Percentiles rank a stretch among this genome's conserved stretches.
phyloP scores from a whole-genome alignment of 2,329 filamentous ascomycete species.

The Leptographium radiaticola region DNA sequence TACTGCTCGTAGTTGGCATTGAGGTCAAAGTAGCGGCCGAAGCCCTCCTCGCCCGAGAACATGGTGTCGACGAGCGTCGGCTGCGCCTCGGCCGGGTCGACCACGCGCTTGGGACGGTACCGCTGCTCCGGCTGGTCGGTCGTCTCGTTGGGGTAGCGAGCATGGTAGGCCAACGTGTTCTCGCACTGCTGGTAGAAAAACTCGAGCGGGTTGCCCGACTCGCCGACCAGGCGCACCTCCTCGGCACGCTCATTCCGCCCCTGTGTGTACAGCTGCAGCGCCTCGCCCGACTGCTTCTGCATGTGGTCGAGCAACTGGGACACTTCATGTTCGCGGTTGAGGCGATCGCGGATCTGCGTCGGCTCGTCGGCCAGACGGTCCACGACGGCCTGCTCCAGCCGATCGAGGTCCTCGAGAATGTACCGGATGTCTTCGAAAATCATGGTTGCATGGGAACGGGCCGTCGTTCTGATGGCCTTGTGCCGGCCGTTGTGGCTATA shows the following conservation, averaged over 20 bases:
- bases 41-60: slow-evolving; percentile 93
- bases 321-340: slow-evolving; percentile 88
- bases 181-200: slow-evolving; percentile 80
- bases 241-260: slow-evolving; percentile 54
- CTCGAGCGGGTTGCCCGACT: slow-evolving; percentile 70
- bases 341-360: slow-evolving; percentile 78
- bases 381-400: slow-evolving; percentile 84
- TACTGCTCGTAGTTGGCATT: slow-evolving; percentile 75
- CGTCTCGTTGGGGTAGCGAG: slow-evolving; percentile 83
- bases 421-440: slow-evolving; percentile 86
- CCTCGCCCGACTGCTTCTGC: slow-evolving; percentile 67
- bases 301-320: slow-evolving; percentile 77
- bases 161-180: slow-evolving; percentile 76
- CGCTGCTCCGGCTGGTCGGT: slow-evolving; percentile 90
- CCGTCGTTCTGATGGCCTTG: not conserved
- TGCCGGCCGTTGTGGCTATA: not conserved
- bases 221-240: slow-evolving; percentile 63
- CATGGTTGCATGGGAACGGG: slow-evolving; percentile 32
- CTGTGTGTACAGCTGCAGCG: slow-evolving; percentile 78
- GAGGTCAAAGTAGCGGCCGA: slow-evolving; percentile 84
- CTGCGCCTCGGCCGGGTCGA: slow-evolving; percentile 47
- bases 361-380: slow-evolving; percentile 84
- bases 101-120: slow-evolving; percentile 57
- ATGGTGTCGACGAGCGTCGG: slow-evolving; percentile 69
- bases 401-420: slow-evolving; percentile 91